Evolutionary conservation across 495 filamentous ascomycete species (phyloP).

Genomic region (Podospora pseudoanserina): DNA sequence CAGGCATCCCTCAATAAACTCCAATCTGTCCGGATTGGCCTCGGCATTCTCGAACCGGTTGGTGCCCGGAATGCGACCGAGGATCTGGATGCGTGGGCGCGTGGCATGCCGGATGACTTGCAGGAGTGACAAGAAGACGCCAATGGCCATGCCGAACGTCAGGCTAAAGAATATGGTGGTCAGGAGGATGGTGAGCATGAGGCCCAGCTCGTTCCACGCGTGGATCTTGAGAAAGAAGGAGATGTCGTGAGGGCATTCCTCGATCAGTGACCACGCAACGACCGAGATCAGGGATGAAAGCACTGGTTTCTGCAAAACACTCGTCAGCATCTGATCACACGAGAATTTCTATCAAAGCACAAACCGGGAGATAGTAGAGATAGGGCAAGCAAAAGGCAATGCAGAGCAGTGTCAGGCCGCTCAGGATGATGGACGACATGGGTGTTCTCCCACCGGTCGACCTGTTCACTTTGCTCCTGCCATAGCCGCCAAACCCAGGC

Average conservation of each 20-base stretch:
- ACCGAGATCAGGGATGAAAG: slow-evolving; percentile 92
- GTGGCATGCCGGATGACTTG: slow-evolving; percentile 87
- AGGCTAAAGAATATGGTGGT: slow-evolving; percentile 92
- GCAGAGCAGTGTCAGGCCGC: slow-evolving; percentile 73
- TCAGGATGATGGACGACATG: slow-evolving; percentile 83
- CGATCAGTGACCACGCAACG: slow-evolving; percentile 89
- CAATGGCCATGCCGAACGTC: slow-evolving; percentile 80
- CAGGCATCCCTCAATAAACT: slow-evolving; percentile 85
- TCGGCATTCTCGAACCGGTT: slow-evolving; percentile 87
- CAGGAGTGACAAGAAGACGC: slow-evolving; percentile 81
- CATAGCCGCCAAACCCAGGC: slow-evolving; percentile 94
- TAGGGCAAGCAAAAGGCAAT: slow-evolving; percentile 81
- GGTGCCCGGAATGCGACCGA: slow-evolving; percentile 83
- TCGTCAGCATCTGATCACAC: background rate
- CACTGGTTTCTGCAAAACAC: slow-evolving; percentile 72
- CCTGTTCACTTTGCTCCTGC: slow-evolving; percentile 90
- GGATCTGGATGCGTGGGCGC: slow-evolving; percentile 91
- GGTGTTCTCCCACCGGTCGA: slow-evolving; percentile 88
- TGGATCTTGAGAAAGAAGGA: slow-evolving; percentile 81
- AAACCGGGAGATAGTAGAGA: slow-evolving; percentile 88
- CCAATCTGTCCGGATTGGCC: slow-evolving; percentile 66
- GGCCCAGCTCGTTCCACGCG: slow-evolving; percentile 75
- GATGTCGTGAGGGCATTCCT: slow-evolving; percentile 91
- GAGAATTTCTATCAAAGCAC: slow-evolving; percentile 30
- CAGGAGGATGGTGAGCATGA: slow-evolving; percentile 87